Evolutionary conservation across 768 basidiomycete species (phyloP), one percentile per base, ranked within the genome.

Genomic region (Russula olivacea): DNA sequence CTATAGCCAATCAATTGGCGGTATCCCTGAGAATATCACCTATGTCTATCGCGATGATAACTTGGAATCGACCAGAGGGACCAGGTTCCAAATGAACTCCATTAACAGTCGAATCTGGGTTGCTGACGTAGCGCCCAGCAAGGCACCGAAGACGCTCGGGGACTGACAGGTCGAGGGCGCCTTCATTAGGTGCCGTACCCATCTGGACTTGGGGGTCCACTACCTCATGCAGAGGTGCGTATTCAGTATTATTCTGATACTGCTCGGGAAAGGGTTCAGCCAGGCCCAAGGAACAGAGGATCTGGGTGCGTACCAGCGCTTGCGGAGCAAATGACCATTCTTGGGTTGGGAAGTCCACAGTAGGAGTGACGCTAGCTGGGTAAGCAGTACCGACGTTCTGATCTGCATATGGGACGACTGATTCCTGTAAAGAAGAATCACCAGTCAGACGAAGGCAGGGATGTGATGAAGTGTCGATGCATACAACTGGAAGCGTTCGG

Each of bases 61-160:
- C 54, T 23, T 38, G 45, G 9, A 56, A 23, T 38, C 30, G 54
- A 40, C 61, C 54, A 17, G 36, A 32, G 8, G 28, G 34, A 9
- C 47, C n/a, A 0, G 17, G 32, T 19, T 55, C 54, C 21, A 50
- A 19, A 36, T 28, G 40, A 25, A 56, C n/a, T 10, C 5, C 14
- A 21, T n/a, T 32, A 6, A 61, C 55, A 2, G 17, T 28, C 1
- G 61, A 36, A 1, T 30, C 36, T 0, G 48, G 54, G 28, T 43
- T 50, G 54, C 54, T 55, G 28, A 61, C 19, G 28, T 61, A 56
- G 12, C 38, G 38, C 10, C 21, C 15, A 7, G 61, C 61, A 17
- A 56, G 19, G 38, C 47, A 48, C 30, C 54, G 55, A 10, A 55
- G 47, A 14, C 38, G 10, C 54, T 56, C 61, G 0, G 47, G 15